phyloP scores from a whole-genome alignment of 2,329 filamentous ascomycete species.

The Pseudogymnoascus sp. region DNA sequence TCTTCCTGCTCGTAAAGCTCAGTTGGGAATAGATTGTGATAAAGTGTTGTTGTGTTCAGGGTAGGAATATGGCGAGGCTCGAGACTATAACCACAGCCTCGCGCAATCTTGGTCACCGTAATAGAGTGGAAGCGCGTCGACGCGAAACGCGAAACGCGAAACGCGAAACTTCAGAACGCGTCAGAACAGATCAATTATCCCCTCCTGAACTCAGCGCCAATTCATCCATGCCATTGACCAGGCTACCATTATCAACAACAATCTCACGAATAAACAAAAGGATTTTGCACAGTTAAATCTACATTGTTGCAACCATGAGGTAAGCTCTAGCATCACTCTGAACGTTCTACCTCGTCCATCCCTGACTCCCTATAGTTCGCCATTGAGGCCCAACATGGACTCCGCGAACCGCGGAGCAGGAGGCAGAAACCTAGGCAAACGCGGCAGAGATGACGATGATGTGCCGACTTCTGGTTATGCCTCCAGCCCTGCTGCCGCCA shows the following conservation, averaged over 20 bases:
- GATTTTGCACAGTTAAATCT: neutral
- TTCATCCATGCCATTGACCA: conserved; percentile 5
- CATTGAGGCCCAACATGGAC: conserved; percentile 70
- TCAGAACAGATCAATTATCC: conserved; percentile 3
- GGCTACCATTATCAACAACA: conserved; percentile 8
- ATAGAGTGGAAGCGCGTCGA: conserved; percentile 7
- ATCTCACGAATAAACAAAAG: neutral
- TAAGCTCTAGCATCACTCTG: conserved; percentile 16
- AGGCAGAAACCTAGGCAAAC: conserved; percentile 48
- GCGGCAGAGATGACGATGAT: conserved; percentile 59
- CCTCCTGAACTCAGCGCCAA: conserved; percentile 6
- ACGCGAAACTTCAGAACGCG: conserved; percentile 7
- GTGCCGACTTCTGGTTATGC: conserved; percentile 42
- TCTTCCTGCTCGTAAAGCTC: neutral
- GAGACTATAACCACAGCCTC: neutral
- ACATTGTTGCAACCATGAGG: conserved; percentile 26
- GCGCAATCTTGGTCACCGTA: conserved; percentile 7
- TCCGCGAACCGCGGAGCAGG: conserved; percentile 70
- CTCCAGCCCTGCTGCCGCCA: conserved; percentile 44
- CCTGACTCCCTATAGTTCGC: conserved; percentile 53
- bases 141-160: neutral
- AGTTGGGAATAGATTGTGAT: neutral
- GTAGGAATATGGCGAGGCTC: conserved; percentile 1
- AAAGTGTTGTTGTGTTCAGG: neutral
- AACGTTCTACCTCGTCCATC: conserved; percentile 10